Percentiles rank a stretch among this genome's conserved stretches.
These are phyloP conservation scores for Trichoderma asperelloides DNA, from an alignment of 495 filamentous ascomycete species.

Conservation along the genomic window DNA sequence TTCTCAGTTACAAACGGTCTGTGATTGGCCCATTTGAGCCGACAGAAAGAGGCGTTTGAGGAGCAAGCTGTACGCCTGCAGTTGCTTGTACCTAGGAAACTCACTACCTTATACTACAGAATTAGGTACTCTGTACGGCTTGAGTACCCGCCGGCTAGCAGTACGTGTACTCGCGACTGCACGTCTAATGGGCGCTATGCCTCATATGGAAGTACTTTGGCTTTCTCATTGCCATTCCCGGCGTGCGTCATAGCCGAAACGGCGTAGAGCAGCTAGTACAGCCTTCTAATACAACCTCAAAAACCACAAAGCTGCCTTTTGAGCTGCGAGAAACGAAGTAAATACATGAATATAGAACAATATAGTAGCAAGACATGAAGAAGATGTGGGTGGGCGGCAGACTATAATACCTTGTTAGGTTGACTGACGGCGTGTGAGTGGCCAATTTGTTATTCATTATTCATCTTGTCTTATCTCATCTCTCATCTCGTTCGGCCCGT, in stretches of 20 bases:
- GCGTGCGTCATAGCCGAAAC: neutral
- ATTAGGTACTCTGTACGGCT: neutral
- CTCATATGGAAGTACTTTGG: neutral
- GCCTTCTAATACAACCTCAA: too few relatives aligned
- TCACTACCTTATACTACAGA: neutral
- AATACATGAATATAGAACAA: too few relatives aligned
- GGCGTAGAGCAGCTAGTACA: too few relatives aligned
- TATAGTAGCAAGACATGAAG: too few relatives aligned
- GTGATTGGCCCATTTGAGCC: neutral
- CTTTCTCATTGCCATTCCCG: neutral
- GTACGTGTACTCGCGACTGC: neutral
- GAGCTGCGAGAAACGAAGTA: too few relatives aligned
- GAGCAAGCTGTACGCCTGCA: neutral
- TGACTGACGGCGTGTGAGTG: too few relatives aligned
- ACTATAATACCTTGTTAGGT: too few relatives aligned
- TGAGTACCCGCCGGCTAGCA: neutral
- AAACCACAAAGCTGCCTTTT: too few relatives aligned
- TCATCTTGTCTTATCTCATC: too few relatives aligned
- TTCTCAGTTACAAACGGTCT: neutral
- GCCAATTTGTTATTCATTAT: too few relatives aligned
- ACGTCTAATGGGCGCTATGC: constrained; percentile 4
- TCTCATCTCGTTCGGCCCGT: too few relatives aligned
- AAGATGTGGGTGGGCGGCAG: too few relatives aligned
- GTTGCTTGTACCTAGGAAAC: neutral
- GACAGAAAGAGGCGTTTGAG: neutral